A percentile compares a stretch with the other conserved stretches of the same genome.
Evolutionary conservation across 345 rosid species (phyloP).

Genomic region (Cardiospermum halicacabum): DNA sequence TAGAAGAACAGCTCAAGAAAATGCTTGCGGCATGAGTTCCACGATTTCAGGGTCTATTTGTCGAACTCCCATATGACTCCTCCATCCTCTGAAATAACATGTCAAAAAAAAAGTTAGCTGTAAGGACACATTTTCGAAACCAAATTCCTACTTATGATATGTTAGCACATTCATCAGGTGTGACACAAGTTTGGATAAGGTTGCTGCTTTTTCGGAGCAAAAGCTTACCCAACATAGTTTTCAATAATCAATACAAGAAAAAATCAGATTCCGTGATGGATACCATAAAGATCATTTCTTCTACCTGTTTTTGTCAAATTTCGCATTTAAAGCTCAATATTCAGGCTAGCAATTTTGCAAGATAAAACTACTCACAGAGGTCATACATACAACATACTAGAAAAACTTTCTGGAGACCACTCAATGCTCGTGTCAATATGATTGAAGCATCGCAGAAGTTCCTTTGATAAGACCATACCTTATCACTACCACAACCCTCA

Average conservation of each 20-base stretch:
- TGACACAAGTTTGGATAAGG: not conserved
- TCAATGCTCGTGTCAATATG: not conserved
- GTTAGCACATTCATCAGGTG: not conserved
- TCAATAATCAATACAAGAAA: not conserved
- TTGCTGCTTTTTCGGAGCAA: not conserved
- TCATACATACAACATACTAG: not conserved
- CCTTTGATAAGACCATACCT: not conserved
- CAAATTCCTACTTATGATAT: not conserved
- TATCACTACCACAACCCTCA: not conserved
- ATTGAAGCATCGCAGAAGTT: not conserved
- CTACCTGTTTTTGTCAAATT: not conserved
- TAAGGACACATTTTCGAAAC: not conserved
- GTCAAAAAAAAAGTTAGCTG: constrained; percentile 8
- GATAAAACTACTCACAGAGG: not conserved
- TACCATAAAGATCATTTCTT: not conserved
- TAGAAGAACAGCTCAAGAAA: not conserved
- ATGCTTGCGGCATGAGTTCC: not conserved
- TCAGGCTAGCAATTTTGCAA: not conserved
- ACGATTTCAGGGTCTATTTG: constrained; percentile 27
- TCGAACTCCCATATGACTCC: constrained; percentile 58
- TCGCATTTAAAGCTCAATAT: not conserved
- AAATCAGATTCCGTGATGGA: not conserved
- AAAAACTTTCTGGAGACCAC: not conserved
- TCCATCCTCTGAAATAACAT: constrained; percentile 47
- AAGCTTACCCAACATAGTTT: not conserved